Evolutionary conservation across 495 filamentous ascomycete species (phyloP), one percentile per base, ranked within the genome.

Genomic region (Staphylotrichum longicolle): DNA sequence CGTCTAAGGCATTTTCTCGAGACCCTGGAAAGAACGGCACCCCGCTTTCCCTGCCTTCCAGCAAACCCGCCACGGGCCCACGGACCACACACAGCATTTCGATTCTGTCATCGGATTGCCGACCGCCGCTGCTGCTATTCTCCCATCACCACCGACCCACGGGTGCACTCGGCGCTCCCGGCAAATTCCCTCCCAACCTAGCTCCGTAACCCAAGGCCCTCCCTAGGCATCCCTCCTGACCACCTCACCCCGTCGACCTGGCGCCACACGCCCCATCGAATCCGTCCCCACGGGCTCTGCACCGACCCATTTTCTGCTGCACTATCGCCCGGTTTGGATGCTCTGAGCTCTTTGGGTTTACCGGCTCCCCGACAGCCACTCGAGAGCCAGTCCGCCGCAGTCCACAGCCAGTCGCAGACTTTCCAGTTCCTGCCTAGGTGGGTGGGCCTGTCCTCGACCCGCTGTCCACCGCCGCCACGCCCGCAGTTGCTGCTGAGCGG

Each of bases 211-310:
- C 20, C 20, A 27, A 27, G 20, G 20, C 20, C 20, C 20, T 27
- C 20, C 20, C 20, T 27, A 27, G 20, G 20, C 20, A 27, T 27
- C 20, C 44, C 44, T 41, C 33, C 44, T 47, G 54, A 49, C 57
- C 57, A 51, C 10, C 39, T 42, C 58, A 42, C 40, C 58, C 20
- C 20, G 20, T 27, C 20, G 20, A 42, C 40, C 58, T 42, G 48
- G 40, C 15, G 50, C 58, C 50, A 54, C 58, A 46, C 12, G 15
- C 20, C 58, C 40, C 46, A 40, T 52, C n/a, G 39, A 35, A 53
- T 34, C 30, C 14, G 14, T 37, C 41, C 54, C 54, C 54, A 57
- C 42, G 44, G 42, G 14, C 42, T 57, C 42, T 47, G 14, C 44
- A 35, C 41, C 40, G 7, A 27, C 20, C 6, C 6, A 34, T 7